Percentiles rank a stretch among this genome's conserved stretches.
phyloP scores from a whole-genome alignment of 192 early-diverging fungal species.

The Entomortierella chlamydospora region DNA sequence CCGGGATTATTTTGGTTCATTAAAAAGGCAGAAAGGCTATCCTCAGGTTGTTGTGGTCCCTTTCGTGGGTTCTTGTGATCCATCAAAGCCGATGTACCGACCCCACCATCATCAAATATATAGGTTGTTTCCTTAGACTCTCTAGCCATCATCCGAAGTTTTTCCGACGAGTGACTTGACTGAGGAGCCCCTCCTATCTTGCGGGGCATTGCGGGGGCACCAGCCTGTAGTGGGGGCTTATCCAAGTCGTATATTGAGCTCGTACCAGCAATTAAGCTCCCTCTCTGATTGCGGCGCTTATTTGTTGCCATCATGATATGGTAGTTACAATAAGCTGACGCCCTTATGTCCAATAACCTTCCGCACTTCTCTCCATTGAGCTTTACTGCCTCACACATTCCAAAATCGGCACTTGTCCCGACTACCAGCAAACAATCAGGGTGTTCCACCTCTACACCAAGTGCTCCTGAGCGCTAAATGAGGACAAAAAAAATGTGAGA shows the following conservation, averaged over 20 bases:
- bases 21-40: slow-evolving; percentile 26
- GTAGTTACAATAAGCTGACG: slow-evolving; percentile 30
- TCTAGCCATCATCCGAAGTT: slow-evolving; percentile 1
- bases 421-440: slow-evolving; percentile 30
- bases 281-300: slow-evolving; percentile 42
- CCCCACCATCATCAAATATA: slow-evolving; percentile 39
- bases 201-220: not conserved
- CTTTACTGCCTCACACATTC: slow-evolving; percentile 40
- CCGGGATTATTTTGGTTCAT: slow-evolving; percentile 54
- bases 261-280: slow-evolving; percentile 42
- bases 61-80: slow-evolving; percentile 23
- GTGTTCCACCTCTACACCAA: slow-evolving; percentile 37
- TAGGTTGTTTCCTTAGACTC: slow-evolving; percentile 33
- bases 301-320: slow-evolving; percentile 50
- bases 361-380: slow-evolving; percentile 34
- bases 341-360: slow-evolving; percentile 25
- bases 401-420: slow-evolving; percentile 31
- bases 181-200: not conserved
- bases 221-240: not conserved
- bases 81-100: slow-evolving; percentile 23
- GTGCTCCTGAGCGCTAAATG: slow-evolving; percentile 19
- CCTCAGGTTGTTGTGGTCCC: not conserved
- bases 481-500: not conserved
- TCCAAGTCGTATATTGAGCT: slow-evolving; percentile 49
- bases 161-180: not conserved